These are phyloP conservation scores for Arachnomyces sp. DNA, from an alignment of 2,329 filamentous ascomycete species.

Conservation along the genomic window DNA sequence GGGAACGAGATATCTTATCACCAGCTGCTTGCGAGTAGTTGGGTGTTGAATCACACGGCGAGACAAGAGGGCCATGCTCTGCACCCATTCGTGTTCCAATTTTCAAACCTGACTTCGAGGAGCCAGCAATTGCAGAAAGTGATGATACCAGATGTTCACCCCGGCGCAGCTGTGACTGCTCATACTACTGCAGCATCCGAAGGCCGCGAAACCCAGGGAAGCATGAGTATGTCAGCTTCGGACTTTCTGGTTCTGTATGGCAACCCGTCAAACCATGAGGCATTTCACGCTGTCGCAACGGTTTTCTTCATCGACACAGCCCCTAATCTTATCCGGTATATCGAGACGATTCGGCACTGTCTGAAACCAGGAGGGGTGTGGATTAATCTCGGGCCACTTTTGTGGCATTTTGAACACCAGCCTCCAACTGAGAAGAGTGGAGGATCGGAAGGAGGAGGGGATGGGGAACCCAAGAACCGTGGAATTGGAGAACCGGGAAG, in stretches of 20 bases:
- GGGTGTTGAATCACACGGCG: constrained; percentile 47
- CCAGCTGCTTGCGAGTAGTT: constrained; percentile 76
- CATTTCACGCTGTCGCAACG: constrained; percentile 75
- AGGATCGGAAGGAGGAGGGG: constrained; percentile 24
- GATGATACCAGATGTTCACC: constrained; percentile 72
- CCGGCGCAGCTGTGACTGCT: constrained; percentile 48
- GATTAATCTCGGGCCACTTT: constrained; percentile 80
- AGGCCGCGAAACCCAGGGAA: constrained; percentile 41
- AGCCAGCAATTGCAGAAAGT: constrained; percentile 68
- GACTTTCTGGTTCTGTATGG: constrained; percentile 88
- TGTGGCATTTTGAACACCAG: constrained; percentile 92
- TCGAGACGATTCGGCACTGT: constrained; percentile 74
- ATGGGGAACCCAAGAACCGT: constrained; percentile 25
- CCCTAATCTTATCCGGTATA: constrained; percentile 82
- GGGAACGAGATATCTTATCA: constrained; percentile 98
- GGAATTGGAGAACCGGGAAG: constrained; percentile 85
- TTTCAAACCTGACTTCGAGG: constrained; percentile 75
- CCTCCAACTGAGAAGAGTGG: constrained; percentile 51
- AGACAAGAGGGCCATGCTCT: constrained; percentile 59
- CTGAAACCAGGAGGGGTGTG: constrained; percentile 71
- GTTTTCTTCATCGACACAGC: constrained; percentile 98
- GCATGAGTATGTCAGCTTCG: constrained; percentile 87
- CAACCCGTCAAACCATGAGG: constrained; percentile 50
- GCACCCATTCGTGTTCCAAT: constrained; percentile 78
- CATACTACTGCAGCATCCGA: constrained; percentile 15